Base-by-base conservation (phyloP, 768 basidiomycete genomes). In the Peribolospora baueri region DNA sequence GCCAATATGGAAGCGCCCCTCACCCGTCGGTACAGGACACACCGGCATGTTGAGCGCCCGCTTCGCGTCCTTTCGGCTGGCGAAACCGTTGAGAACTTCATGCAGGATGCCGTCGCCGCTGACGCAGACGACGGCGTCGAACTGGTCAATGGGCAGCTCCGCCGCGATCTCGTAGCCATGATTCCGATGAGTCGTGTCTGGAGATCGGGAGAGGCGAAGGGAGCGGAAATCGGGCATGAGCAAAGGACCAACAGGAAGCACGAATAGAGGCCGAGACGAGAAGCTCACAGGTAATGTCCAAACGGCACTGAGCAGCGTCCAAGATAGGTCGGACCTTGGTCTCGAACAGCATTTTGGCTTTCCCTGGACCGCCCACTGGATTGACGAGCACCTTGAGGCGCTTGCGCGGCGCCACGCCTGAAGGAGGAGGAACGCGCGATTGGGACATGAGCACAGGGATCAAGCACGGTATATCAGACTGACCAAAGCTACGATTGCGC, bases 51-150 rank as follows among this genome's bases (percentile, higher is more conserved):
- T 11, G 55, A 87, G 74, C 0, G 81, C 84, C 50, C 70, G 71
- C 42, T 69, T 65, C 2, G 80, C 76, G 43, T 78, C 70, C 39
- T 69, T 66, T 56, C 82, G 80, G 53, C 77, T 69, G 3, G 81
- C 77, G 55, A 87, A 76, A 3, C 85, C 86, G 62, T 90, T 90
- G 64, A 86, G 61, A 36, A 84, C 72, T 68, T 90, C 86, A 62
- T 87, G 81, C 11, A 85, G 63, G 42, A 84, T 71, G 6, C 86
- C 86, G 61, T 90, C 86, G 0, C 86, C 86, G 0, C 84, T 86
- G 36, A 88, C 73, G 40, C 77, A 67, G 43, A 83, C 73, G 46
- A 90, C 64, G 0, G 78, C 82, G 59, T 87, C 84, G 58, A 74
- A 82, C 11, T 61, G 50, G 42, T 73, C 70, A 4, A 82, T 70